Percentiles rank a stretch among this genome's conserved stretches.
These are phyloP conservation scores for Stagonosporopsis vannaccii DNA, from an alignment of 2,329 filamentous ascomycete species.

Conservation along the genomic window DNA sequence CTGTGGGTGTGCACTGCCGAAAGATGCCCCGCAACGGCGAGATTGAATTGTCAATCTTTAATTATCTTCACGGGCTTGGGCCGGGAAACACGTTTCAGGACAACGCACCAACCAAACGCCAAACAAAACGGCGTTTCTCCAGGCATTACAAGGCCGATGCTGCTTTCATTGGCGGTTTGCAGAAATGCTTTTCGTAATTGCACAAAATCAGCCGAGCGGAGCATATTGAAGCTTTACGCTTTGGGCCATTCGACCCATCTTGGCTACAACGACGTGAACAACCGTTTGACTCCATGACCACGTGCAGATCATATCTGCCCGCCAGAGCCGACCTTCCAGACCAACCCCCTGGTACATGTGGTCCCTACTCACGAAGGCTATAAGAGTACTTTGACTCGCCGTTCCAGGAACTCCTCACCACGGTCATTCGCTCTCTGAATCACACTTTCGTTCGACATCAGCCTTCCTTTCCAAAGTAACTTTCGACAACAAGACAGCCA, in stretches of 20 bases:
- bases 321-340: constrained; percentile 11
- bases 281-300: constrained; percentile 20
- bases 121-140: background rate
- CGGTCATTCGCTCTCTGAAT: constrained; percentile 19
- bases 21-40: constrained; percentile 27
- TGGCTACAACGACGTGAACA: constrained; percentile 27
- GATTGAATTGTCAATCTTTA: constrained; percentile 34
- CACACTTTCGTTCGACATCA: constrained; percentile 13
- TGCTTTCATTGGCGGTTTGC: constrained; percentile 7
- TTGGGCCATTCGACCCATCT: constrained; percentile 24
- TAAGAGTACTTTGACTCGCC: constrained; percentile 28
- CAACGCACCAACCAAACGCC: constrained; percentile 21
- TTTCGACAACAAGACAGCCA: constrained; percentile 14
- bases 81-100: constrained; percentile 30
- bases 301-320: constrained; percentile 22
- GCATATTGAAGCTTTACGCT: constrained; percentile 26
- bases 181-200: background rate
- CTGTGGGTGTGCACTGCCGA: constrained; percentile 14
- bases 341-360: constrained; percentile 5
- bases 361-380: constrained; percentile 20
- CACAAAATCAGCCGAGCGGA: constrained; percentile 24
- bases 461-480: constrained; percentile 6
- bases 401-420: constrained; percentile 18
- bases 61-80: constrained; percentile 29
- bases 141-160: background rate